These are phyloP conservation scores for Rhizomucor miehei DNA, from an alignment of 371 early-diverging fungal species.

Conservation along the genomic window DNA sequence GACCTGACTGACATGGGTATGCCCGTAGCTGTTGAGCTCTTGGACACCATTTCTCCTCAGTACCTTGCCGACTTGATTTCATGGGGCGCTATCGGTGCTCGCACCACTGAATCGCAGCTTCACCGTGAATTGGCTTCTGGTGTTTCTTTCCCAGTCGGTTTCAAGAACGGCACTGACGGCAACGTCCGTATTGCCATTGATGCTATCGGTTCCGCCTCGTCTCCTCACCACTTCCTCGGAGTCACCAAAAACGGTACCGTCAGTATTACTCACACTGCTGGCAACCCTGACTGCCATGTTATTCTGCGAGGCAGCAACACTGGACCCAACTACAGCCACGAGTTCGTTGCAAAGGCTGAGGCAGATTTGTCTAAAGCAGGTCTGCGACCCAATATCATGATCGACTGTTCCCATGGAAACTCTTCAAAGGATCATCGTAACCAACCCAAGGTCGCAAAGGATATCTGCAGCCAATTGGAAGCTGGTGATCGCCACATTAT, in stretches of 20 bases:
- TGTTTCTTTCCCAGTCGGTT: constrained; percentile 92
- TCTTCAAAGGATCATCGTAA: constrained; percentile 70
- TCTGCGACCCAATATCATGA: constrained; percentile 64
- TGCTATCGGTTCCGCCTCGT: constrained; percentile 85
- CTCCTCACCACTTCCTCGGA: constrained; percentile 87
- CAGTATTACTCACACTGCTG: constrained; percentile 86
- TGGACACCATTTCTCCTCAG: constrained; percentile 95
- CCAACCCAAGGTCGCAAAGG: constrained; percentile 59
- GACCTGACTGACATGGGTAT: constrained; percentile 78
- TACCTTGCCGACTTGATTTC: constrained; percentile 88
- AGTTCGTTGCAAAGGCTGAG: constrained; percentile 52
- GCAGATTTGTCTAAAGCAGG: constrained; percentile 58
- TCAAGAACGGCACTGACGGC: constrained; percentile 95
- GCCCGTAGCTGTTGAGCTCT: constrained; percentile 86
- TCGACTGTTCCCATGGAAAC: constrained; percentile 87
- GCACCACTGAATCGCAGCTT: constrained; percentile 91
- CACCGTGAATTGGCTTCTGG: constrained; percentile 95
- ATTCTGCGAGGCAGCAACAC: constrained; percentile 72
- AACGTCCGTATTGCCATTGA: constrained; percentile 86
- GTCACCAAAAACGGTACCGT: constrained; percentile 93
- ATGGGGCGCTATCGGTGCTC: constrained; percentile 95
- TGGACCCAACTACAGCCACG: constrained; percentile 83
- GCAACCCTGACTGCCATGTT: constrained; percentile 65
- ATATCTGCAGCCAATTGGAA: constrained; percentile 54
- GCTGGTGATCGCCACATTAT: constrained; percentile 66